Conservation (phyloP, 2,329 filamentous ascomycete genomes). For the Arthrobotrys megalospora region DNA sequence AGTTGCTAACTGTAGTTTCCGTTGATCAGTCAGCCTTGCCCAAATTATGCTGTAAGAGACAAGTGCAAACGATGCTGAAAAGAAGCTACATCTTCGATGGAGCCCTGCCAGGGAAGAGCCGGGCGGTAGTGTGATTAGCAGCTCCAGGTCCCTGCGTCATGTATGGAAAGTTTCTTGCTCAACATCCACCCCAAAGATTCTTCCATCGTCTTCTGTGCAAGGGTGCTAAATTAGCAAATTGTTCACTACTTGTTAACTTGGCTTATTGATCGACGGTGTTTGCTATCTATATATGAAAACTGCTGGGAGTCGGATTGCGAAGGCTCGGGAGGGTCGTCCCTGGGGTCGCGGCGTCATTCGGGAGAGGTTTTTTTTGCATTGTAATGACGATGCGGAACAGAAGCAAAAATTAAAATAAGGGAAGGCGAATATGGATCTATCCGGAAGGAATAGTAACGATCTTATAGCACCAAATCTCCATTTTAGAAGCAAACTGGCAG, state of each 20-base stretch:
- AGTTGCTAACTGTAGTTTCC: constrained; percentile 4
- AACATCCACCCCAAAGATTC: constrained; percentile 24
- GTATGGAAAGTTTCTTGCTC: constrained; percentile 46
- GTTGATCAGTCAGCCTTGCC: constrained; percentile 52
- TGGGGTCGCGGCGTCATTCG: neutral
- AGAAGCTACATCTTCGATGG: neutral
- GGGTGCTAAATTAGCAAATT: constrained; percentile 50
- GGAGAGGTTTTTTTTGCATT: neutral
- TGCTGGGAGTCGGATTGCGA: neutral
- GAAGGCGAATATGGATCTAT: constrained; percentile 35
- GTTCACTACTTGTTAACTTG: constrained; percentile 36
- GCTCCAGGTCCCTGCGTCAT: constrained; percentile 60
- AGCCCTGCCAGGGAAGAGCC: constrained; percentile 27
- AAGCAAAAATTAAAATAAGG: constrained; percentile 19
- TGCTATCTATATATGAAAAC: neutral
- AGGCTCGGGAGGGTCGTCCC: constrained; percentile 4
- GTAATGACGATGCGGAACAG: constrained; percentile 20
- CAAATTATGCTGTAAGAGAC: constrained; percentile 24
- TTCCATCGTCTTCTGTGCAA: constrained; percentile 56
- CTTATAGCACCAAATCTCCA: constrained; percentile 52
- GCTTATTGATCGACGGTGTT: constrained; percentile 40
- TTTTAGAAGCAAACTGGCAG: constrained; percentile 58
- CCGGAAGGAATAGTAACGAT: constrained; percentile 46
- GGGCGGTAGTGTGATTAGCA: constrained; percentile 35
- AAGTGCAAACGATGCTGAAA: constrained; percentile 20